These are phyloP conservation scores for Globisporangium carolinianum DNA, from an alignment of 352 stramenopile species.

Conservation along the genomic window DNA sequence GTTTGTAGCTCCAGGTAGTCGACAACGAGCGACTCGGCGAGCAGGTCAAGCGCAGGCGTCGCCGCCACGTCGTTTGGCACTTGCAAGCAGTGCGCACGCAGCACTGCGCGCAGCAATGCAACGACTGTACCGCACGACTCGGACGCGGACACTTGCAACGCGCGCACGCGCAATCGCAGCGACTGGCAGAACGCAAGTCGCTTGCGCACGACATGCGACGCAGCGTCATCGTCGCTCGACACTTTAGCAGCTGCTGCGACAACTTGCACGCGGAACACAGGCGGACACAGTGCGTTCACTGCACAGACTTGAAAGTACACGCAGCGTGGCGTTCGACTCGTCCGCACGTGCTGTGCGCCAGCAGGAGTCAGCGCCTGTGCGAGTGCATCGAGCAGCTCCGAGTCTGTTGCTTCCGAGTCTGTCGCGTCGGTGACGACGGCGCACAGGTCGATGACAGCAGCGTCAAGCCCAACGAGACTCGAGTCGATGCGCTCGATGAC, in stretches of 20 bases:
- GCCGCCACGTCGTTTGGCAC: slow-evolving; percentile 14
- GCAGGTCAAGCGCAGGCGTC: slow-evolving; percentile 21
- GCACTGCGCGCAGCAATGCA: slow-evolving; percentile 21
- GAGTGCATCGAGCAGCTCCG: background rate
- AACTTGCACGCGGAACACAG: slow-evolving; percentile 26
- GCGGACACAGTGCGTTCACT: slow-evolving; percentile 9
- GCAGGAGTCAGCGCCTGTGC: background rate
- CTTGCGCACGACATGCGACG: background rate
- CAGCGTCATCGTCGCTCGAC: too few relatives aligned
- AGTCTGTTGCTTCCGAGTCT: background rate
- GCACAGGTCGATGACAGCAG: slow-evolving; percentile 22
- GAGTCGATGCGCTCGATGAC: slow-evolving; percentile 26
- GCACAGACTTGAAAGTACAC: slow-evolving; percentile 25
- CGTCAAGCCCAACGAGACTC: slow-evolving; percentile 21
- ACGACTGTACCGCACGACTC: slow-evolving; percentile 24
- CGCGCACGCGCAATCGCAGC: slow-evolving; percentile 7
- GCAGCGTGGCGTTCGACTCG: slow-evolving; percentile 5
- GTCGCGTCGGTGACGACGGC: slow-evolving; percentile 10
- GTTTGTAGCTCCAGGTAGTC: background rate
- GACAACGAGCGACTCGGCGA: slow-evolving; percentile 21
- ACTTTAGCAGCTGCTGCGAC: background rate
- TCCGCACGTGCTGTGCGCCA: slow-evolving; percentile 4
- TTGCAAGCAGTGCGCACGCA: slow-evolving; percentile 13
- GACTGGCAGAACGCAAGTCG: slow-evolving; percentile 20
- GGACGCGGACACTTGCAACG: slow-evolving; percentile 12